Percentiles rank a stretch among this genome's conserved stretches.
phyloP scores from a whole-genome alignment of 2,329 filamentous ascomycete species.

The Alternaria sp. region DNA sequence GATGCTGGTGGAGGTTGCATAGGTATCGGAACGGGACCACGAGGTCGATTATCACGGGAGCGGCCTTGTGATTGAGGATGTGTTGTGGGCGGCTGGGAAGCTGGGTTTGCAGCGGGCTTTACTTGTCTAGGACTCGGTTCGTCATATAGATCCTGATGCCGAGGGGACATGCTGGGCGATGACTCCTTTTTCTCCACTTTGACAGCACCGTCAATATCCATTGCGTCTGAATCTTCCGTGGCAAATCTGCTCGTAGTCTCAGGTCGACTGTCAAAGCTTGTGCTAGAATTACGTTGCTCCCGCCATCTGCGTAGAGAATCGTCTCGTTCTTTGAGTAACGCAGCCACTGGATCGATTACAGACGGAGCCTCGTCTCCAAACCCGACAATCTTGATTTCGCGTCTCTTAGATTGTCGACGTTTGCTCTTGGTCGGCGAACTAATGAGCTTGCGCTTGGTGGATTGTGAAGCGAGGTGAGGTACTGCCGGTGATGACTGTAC shows the following conservation, averaged over 20 bases:
- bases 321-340: constrained; percentile 17
- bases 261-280: constrained; percentile 14
- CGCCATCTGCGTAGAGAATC: constrained; percentile 20
- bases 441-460: constrained; percentile 32
- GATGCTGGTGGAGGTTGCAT: neutral
- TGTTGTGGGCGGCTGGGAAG: neutral
- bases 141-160: constrained; percentile 27
- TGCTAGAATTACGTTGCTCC: constrained; percentile 20
- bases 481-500: neutral
- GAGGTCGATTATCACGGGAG: neutral
- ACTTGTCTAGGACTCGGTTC: constrained; percentile 11
- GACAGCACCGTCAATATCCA: constrained; percentile 7
- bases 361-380: constrained; percentile 17
- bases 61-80: neutral
- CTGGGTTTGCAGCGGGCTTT: neutral
- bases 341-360: neutral
- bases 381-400: constrained; percentile 29
- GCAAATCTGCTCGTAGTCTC: neutral
- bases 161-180: constrained; percentile 21
- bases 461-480: neutral
- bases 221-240: constrained; percentile 5
- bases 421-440: constrained; percentile 24
- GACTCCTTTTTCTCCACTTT: neutral
- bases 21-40: neutral
- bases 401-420: constrained; percentile 27